Conservation (phyloP, 202 grass and related monocot species). For the Zizania palustris region DNA sequence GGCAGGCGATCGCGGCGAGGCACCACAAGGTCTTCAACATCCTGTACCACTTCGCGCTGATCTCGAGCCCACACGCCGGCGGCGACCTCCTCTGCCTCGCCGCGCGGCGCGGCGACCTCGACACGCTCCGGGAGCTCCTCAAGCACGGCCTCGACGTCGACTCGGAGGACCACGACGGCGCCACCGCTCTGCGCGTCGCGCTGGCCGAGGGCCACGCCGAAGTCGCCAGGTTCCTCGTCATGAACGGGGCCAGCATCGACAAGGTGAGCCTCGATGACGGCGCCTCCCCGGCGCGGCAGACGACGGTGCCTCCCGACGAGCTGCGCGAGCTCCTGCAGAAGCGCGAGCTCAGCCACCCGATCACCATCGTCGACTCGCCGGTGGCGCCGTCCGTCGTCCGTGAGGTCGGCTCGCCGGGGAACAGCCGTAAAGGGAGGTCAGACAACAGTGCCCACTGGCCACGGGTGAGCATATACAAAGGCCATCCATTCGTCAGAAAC, state of each 20-base stretch:
- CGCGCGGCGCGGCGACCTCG: slow-evolving; percentile 60
- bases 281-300: neutral
- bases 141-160: slow-evolving; percentile 70
- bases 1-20: slow-evolving; percentile 69
- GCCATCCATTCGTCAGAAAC: slow-evolving; percentile 70
- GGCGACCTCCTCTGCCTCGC: slow-evolving; percentile 77
- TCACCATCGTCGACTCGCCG: slow-evolving; percentile 50
- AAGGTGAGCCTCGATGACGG: slow-evolving; percentile 33
- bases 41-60: slow-evolving; percentile 61
- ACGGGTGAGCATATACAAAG: slow-evolving; percentile 75
- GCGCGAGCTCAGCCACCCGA: slow-evolving; percentile 59
- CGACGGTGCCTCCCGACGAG: slow-evolving; percentile 38
- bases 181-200: slow-evolving; percentile 63
- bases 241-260: slow-evolving; percentile 70
- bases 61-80: slow-evolving; percentile 51
- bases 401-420: slow-evolving; percentile 20
- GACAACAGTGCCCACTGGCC: slow-evolving; percentile 41
- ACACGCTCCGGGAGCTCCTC: slow-evolving; percentile 68
- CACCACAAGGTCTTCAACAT: slow-evolving; percentile 91
- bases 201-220: slow-evolving; percentile 56
- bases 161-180: slow-evolving; percentile 63
- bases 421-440: neutral
- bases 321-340: slow-evolving; percentile 48
- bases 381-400: neutral
- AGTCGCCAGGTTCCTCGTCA: slow-evolving; percentile 58